These are phyloP conservation scores for Tolypocladium nubicola DNA, from an alignment of 2,329 filamentous ascomycete species.

Conservation along the genomic window DNA sequence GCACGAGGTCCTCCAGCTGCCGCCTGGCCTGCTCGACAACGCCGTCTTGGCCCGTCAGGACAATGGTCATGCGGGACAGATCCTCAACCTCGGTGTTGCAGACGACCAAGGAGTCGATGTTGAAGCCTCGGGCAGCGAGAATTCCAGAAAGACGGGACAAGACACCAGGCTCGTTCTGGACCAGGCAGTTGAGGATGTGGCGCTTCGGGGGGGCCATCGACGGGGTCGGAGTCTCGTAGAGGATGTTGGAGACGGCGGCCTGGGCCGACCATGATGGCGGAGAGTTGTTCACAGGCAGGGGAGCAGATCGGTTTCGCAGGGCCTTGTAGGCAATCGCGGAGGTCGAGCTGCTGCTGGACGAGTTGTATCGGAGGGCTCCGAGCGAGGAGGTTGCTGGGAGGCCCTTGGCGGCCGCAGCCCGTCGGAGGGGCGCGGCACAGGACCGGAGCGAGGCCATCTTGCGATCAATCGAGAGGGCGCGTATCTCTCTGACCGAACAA, in stretches of 20 bases:
- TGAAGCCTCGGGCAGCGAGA: constrained; percentile 91
- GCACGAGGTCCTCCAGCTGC: constrained; percentile 92
- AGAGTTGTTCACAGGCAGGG: constrained; percentile 68
- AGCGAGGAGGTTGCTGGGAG: constrained; percentile 14
- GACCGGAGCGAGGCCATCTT: constrained; percentile 36
- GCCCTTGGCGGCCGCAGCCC: constrained; percentile 17
- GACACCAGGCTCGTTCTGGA: constrained; percentile 97
- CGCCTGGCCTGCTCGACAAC: constrained; percentile 94
- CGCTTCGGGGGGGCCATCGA: constrained; percentile 79
- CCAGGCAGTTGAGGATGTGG: constrained; percentile 94
- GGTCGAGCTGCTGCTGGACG: constrained; percentile 60
- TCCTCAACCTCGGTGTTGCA: constrained; percentile 97
- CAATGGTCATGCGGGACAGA: constrained; percentile 96
- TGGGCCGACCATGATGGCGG: constrained; percentile 79
- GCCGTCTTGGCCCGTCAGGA: constrained; percentile 89
- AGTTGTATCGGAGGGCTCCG: constrained; percentile 23
- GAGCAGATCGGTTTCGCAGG: constrained; percentile 78
- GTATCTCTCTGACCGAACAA: neutral
- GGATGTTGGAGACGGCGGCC: constrained; percentile 92
- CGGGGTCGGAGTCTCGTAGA: constrained; percentile 92
- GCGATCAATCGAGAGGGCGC: constrained; percentile 2
- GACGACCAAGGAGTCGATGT: constrained; percentile 96
- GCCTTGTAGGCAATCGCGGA: constrained; percentile 96
- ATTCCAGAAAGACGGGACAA: constrained; percentile 94
- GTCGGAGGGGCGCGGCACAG: constrained; percentile 28